Evolutionary conservation across 139 green algal species (phyloP), one percentile per base, ranked within the genome.

Genomic region (Yamagishiella unicocca): DNA sequence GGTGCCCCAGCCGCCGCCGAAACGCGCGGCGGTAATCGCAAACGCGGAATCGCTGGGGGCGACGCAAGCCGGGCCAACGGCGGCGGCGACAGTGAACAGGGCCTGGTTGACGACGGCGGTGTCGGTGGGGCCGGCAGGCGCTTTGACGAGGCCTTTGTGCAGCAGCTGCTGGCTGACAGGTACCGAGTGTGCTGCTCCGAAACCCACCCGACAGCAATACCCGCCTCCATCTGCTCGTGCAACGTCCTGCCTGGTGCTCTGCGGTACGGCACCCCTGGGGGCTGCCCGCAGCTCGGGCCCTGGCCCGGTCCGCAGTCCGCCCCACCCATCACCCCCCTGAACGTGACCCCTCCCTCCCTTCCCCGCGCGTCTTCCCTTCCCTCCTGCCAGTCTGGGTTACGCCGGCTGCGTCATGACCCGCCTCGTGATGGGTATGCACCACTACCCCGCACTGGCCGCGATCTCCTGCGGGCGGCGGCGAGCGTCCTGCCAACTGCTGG

Each of bases 351-450:
- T 17, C 50, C 50, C 17, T 12, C 50, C 17, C 50, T 58, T 12
- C 17, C 50, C 50, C 50, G 50, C 12, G 50, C 50, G 12, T 58
- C 50, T 58, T 12, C 50, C 50, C 9, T 37, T 6, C 71, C 5
- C 25, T 67, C 35, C 31, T 50, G 38, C 22, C 88, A 92, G 88
- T 37, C 80, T 83, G 38, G 90, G 88, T 29, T 93, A 85, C 80
- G 90, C 87, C 29, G 90, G 84, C 33, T 89, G 89, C 33, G 89
- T 85, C n/a, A 53, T 91, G 42, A 79, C 90, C 24, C 66, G 90
- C 7, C 81, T 93, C 19, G 80, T 77, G 38, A 73, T 90, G 6
- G 90, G 90, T 31, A 86, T 90, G 64, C 84, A 90, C 37, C 84
- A 90, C 55, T 93, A 92, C 85, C 90, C 90, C 10, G 80, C 85